phyloP scores from a whole-genome alignment of 73 alveolate genomes.

The Durusdinium trenchii region DNA sequence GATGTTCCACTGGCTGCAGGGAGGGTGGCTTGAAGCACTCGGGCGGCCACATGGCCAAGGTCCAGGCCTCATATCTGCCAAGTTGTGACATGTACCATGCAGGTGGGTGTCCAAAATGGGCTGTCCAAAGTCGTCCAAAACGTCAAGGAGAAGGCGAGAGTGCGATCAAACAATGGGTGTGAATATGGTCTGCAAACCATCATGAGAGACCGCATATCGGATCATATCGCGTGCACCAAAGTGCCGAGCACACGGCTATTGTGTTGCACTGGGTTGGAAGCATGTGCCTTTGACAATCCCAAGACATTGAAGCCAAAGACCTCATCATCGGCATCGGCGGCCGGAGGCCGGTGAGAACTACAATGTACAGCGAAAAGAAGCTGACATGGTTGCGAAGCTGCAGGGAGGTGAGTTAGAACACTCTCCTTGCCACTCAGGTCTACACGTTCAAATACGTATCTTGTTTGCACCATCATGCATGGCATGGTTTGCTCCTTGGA shows the following conservation, averaged over 20 bases:
- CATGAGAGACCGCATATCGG: not conserved
- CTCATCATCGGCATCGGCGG: constrained; percentile 31
- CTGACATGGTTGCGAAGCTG: constrained; percentile 72
- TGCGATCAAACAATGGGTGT: too few species aligned
- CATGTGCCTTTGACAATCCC: not conserved
- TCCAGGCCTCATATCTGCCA: constrained; percentile 77
- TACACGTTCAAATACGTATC: constrained; percentile 69
- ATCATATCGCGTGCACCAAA: too few species aligned
- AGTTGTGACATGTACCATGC: too few species aligned
- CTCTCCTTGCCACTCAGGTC: constrained; percentile 7
- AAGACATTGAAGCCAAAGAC: not conserved
- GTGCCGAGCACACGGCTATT: too few species aligned
- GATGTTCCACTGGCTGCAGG: constrained; percentile 76
- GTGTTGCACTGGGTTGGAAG: not conserved
- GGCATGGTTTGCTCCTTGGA: not conserved
- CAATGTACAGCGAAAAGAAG: constrained; percentile 80
- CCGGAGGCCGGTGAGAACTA: constrained; percentile 67
- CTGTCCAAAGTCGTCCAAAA: too few species aligned
- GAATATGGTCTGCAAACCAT: not conserved
- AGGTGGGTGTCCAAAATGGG: too few species aligned
- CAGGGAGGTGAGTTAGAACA: not conserved
- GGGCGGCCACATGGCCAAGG: constrained; percentile 71
- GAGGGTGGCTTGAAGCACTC: constrained; percentile 86
- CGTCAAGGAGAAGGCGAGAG: not conserved
- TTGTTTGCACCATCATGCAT: not conserved